phyloP scores from a whole-genome alignment of 176 grass and related monocot genomes.

The Carex pumila region DNA sequence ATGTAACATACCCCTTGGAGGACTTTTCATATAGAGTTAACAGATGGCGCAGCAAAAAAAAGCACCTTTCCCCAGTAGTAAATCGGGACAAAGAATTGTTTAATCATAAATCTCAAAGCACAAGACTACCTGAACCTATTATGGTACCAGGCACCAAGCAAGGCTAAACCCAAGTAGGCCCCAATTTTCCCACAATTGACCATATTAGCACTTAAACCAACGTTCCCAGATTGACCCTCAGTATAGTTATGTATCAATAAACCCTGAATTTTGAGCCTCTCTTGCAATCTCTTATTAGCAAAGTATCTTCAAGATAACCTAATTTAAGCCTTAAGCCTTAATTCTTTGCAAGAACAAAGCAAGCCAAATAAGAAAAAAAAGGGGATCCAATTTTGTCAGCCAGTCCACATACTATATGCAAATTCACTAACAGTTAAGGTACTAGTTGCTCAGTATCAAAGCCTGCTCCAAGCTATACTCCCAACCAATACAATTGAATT shows the following conservation, averaged over 20 bases:
- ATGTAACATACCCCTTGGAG: background rate
- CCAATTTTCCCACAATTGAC: background rate
- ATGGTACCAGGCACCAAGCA: background rate
- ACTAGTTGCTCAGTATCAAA: background rate
- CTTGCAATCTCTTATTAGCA: constrained; percentile 69
- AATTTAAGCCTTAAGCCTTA: background rate
- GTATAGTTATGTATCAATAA: background rate
- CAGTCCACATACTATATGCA: background rate
- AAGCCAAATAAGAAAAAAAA: background rate
- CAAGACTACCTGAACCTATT: background rate
- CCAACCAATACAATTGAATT: background rate
- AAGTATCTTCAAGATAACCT: constrained; percentile 30
- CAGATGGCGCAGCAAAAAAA: background rate
- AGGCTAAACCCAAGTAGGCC: background rate
- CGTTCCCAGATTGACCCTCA: background rate
- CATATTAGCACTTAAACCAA: background rate
- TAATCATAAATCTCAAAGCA: background rate
- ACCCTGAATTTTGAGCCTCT: constrained; percentile 21
- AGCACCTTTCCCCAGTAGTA: background rate
- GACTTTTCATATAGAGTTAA: background rate
- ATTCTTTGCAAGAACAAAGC: background rate
- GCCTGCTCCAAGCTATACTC: background rate
- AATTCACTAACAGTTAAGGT: no score
- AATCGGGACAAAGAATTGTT: no score
- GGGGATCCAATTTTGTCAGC: background rate